Conservation (phyloP, 768 basidiomycete species). For the Suillus sp. region DNA sequence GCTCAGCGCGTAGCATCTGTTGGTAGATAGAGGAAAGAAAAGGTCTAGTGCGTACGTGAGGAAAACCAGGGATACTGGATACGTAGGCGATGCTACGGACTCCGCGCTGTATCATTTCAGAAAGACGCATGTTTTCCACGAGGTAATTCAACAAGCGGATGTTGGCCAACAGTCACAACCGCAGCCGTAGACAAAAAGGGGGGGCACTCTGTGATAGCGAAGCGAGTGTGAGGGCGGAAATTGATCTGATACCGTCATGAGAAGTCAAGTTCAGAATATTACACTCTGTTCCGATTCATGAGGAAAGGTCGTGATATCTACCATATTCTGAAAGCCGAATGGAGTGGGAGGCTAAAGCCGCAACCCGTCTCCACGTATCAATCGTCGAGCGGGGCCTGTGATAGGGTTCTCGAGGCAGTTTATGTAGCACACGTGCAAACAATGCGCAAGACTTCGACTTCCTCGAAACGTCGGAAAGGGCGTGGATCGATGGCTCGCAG, state of each 20-base stretch:
- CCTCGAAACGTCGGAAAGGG: slow-evolving; percentile 5
- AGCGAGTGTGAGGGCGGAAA: slow-evolving; percentile 7
- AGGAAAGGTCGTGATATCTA: neutral
- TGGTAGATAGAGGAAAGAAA: slow-evolving; percentile 1
- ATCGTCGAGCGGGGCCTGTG: neutral
- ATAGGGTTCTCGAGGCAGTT: neutral
- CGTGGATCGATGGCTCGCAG: slow-evolving; percentile 4
- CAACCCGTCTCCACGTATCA: neutral
- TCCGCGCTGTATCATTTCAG: slow-evolving; percentile 2
- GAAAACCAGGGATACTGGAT: slow-evolving; percentile 6
- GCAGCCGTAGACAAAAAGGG: neutral
- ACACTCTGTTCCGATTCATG: slow-evolving; percentile 2
- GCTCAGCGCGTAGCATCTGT: neutral
- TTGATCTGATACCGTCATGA: slow-evolving; percentile 3
- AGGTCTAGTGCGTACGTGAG: neutral
- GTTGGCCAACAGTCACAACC: slow-evolving; percentile 5
- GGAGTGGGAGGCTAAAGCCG: neutral
- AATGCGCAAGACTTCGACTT: slow-evolving; percentile 7
- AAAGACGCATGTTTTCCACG: slow-evolving; percentile 7
- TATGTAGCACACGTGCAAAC: slow-evolving; percentile 3
- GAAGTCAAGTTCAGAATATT: neutral
- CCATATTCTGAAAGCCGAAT: neutral
- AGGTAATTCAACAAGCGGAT: slow-evolving; percentile 3
- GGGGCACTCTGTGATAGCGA: slow-evolving; percentile 4
- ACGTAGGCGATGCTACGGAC: slow-evolving; percentile 1